Evolutionary conservation across 2,329 filamentous ascomycete genomes (phyloP).

Genomic region (Colletotrichum falcatum): DNA sequence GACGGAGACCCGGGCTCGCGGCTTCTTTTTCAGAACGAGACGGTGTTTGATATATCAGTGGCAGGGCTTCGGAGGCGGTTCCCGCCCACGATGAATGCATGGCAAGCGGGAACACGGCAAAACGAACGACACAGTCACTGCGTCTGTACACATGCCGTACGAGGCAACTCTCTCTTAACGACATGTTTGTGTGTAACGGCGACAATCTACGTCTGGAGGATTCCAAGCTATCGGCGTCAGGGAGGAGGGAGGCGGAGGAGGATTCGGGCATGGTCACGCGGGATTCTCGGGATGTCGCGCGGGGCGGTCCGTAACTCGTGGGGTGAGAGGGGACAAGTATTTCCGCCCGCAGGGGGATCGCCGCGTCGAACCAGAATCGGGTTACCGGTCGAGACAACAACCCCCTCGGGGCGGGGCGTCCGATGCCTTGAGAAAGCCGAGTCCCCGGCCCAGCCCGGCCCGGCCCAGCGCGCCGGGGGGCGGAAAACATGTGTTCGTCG

Average conservation of each 20-base stretch:
- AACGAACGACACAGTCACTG: not conserved
- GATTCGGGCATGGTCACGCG: not conserved
- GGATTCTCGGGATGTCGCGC: too few species aligned
- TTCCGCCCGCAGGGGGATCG: not conserved
- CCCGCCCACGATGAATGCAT: too few species aligned
- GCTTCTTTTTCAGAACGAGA: not conserved
- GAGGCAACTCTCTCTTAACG: not conserved
- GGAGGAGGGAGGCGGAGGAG: too few species aligned
- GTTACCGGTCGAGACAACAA: not conserved
- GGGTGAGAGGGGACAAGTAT: not conserved
- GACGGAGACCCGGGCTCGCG: conserved; percentile 7
- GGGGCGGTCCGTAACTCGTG: too few species aligned
- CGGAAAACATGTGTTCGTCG: not conserved
- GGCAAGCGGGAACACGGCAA: not conserved
- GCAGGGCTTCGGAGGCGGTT: too few species aligned
- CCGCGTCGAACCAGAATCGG: not conserved
- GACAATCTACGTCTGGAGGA: not conserved
- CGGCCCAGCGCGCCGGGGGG: too few species aligned
- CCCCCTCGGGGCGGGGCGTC: not conserved
- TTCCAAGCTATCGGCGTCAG: not conserved
- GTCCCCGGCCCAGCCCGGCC: not conserved
- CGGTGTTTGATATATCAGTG: too few species aligned
- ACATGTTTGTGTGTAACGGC: too few species aligned
- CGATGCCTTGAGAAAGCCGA: not conserved
- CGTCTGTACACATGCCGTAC: not conserved